Evolutionary conservation across 345 rosid genomes (phyloP), one percentile per base, ranked within the genome.

Genomic region (Arabis hirsuta): DNA sequence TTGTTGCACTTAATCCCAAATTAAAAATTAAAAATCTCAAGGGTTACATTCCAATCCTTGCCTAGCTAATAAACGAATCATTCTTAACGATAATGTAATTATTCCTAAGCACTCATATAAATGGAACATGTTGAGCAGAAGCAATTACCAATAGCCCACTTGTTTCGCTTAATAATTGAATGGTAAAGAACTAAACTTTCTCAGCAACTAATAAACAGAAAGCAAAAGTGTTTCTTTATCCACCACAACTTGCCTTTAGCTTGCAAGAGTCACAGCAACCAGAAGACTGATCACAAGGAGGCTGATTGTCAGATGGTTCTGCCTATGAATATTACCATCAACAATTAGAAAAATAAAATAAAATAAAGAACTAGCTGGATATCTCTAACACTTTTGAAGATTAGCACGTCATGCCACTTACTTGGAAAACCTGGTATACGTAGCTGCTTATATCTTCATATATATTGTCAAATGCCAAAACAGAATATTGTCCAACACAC

Each of bases 401-500:
- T 62, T 57, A 78, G 61, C 62, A 80, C 75, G 32, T 76, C 42
- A 55, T 44, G 73, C 66, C 54, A 77, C 69, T 79, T 87, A 90
- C 98, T 85, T 81, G 81, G 68, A 90, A 82, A 58, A 82, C 74
- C 39, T 63, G 77, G 69, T 64, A 75, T 55, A 86, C 69, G 38
- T 82, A 83, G 50, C 83, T 80, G 63, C 81, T 81, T 76, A 94
- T 80, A 75, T 84, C 82, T 67, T 67, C 80, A 67, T 83, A 80
- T 69, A 79, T 81, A 76, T 72, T 74, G 73, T 86, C 96, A 73
- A 81, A 89, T 64, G 81, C 76, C 41, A 73, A 77, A 63, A 82
- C 81, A 63, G 88, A 89, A 79, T 81, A 81, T 76, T 86, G 95
- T 10, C 91, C 83, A 71, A 85, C 78, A 80, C 95, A 88, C 51